A percentile compares a stretch with the other conserved stretches of the same genome.
These are phyloP conservation scores for Glonium stellatum DNA, from an alignment of 495 filamentous ascomycete species.

Conservation along the genomic window DNA sequence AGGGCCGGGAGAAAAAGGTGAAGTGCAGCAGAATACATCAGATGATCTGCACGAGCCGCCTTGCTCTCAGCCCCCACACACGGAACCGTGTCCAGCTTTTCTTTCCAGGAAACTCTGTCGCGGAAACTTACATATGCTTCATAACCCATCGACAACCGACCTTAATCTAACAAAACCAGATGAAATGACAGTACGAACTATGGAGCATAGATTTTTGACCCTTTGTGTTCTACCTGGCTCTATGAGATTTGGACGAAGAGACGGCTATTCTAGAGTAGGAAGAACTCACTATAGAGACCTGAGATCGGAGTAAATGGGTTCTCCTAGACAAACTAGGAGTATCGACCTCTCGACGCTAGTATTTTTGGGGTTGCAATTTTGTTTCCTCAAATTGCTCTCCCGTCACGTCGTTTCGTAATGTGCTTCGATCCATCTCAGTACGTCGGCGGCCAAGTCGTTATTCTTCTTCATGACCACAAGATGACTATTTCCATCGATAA, in stretches of 20 bases:
- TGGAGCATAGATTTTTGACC: too few relatives aligned
- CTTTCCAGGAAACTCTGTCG: neutral
- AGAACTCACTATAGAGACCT: too few relatives aligned
- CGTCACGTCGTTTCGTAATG: neutral
- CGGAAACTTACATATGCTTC: neutral
- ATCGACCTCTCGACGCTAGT: too few relatives aligned
- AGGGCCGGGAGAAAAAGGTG: neutral
- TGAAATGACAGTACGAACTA: too few relatives aligned
- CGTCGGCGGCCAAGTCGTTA: conserved; percentile 1
- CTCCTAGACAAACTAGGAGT: too few relatives aligned
- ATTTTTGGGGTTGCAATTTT: too few relatives aligned
- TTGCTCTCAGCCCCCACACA: neutral
- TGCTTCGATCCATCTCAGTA: neutral
- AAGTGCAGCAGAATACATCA: neutral
- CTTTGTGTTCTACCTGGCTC: too few relatives aligned
- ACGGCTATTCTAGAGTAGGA: too few relatives aligned
- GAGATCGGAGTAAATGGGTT: too few relatives aligned
- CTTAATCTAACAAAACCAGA: too few relatives aligned
- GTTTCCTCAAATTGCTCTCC: too few relatives aligned
- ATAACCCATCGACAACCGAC: neutral
- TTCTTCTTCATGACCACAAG: conserved; percentile 21
- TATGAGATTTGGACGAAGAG: too few relatives aligned
- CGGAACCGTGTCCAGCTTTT: neutral
- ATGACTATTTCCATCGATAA: conserved; percentile 7
- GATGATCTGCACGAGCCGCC: neutral